Conservation (phyloP, 176 grass and related monocot species). For the Oryza nivara region DNA sequence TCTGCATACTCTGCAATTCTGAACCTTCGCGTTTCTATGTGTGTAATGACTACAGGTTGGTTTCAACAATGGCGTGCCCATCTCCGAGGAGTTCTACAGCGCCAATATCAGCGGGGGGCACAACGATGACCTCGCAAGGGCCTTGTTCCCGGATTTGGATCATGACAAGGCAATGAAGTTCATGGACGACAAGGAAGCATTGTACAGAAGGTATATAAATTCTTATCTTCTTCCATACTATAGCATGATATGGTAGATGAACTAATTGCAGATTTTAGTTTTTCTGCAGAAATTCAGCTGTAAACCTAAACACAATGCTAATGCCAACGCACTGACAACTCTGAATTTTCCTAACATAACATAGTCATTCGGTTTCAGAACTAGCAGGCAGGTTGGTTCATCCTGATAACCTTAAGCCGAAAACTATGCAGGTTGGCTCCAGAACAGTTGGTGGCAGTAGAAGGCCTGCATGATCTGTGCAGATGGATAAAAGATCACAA, state of each 20-base stretch:
- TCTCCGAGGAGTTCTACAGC: slow-evolving; percentile 77
- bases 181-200: slow-evolving; percentile 69
- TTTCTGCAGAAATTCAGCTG: too few species aligned
- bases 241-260: not conserved
- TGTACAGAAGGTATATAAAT: slow-evolving; percentile 61
- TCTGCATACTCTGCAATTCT: not conserved
- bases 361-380: not conserved
- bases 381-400: not conserved
- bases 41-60: slow-evolving; percentile 37
- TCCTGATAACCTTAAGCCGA: slow-evolving; percentile 6
- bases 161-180: slow-evolving; percentile 59
- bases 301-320: too few species aligned
- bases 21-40: not conserved
- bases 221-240: not conserved
- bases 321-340: not conserved
- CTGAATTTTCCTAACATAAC: not conserved
- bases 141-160: slow-evolving; percentile 70
- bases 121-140: slow-evolving; percentile 59
- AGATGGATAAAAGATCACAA: slow-evolving; percentile 54
- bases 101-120: slow-evolving; percentile 69
- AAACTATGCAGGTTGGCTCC: slow-evolving; percentile 51
- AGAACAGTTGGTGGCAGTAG: slow-evolving; percentile 52
- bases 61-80: slow-evolving; percentile 65
- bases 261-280: too few species aligned
- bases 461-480: slow-evolving; percentile 67